Evolutionary conservation across 2,329 filamentous ascomycete species (phyloP).

Genomic region (Sporothrix variecibatus): DNA sequence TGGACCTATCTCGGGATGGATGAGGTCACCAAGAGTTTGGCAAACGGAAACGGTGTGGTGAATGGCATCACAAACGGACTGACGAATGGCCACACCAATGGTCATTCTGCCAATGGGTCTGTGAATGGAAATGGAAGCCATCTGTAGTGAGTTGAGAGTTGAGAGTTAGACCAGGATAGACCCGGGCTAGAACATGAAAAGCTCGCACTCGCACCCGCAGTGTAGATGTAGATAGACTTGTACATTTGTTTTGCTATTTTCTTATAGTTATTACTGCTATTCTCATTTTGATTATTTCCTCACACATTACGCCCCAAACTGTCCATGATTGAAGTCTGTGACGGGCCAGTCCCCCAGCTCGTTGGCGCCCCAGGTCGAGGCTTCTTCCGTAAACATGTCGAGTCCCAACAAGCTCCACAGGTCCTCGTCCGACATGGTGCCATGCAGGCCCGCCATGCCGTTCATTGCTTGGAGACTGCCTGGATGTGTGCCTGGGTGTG

Average conservation of each 20-base stretch:
- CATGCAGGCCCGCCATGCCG: neutral
- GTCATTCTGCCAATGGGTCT: neutral
- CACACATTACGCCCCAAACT: neutral
- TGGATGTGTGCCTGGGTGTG: neutral
- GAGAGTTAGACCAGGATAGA: neutral
- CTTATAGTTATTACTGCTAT: neutral
- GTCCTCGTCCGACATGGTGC: neutral
- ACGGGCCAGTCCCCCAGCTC: neutral
- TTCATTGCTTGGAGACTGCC: neutral
- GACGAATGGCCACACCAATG: neutral
- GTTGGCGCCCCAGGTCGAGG: neutral
- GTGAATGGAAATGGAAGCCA: neutral
- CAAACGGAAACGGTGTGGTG: neutral
- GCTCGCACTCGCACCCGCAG: too few relatives aligned
- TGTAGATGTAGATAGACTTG: neutral
- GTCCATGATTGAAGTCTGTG: neutral
- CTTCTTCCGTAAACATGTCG: constrained; percentile 8
- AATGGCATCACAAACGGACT: neutral
- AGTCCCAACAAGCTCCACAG: neutral
- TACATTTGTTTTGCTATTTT: neutral
- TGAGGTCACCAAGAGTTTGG: neutral
- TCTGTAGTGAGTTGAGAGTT: neutral
- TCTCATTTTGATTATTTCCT: neutral
- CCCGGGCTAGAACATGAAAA: too few relatives aligned
- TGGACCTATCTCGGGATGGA: constrained; percentile 3